Evolutionary conservation across 805 yeast species (phyloP).

Genomic region (Candida oleophila): DNA sequence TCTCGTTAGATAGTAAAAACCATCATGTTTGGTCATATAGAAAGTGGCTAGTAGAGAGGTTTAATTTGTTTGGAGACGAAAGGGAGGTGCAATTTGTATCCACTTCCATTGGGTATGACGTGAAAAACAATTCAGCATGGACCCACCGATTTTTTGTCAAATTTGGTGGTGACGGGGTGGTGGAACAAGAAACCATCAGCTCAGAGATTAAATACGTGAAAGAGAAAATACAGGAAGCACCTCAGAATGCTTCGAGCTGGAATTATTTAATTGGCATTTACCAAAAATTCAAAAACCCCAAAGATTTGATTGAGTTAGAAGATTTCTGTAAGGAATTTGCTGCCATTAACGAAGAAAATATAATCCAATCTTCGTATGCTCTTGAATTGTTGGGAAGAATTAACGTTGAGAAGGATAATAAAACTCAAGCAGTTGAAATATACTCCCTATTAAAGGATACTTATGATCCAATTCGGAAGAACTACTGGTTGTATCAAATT

Average conservation of each 20-base stretch:
- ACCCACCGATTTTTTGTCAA: constrained; percentile 70
- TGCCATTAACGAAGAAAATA: constrained; percentile 15
- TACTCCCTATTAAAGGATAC: constrained; percentile 51
- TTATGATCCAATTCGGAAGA: constrained; percentile 61
- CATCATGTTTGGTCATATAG: constrained; percentile 96
- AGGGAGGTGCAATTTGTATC: constrained; percentile 55
- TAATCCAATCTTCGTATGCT: constrained; percentile 56
- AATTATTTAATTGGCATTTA: constrained; percentile 69
- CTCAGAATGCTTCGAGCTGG: constrained; percentile 87
- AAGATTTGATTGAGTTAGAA: constrained; percentile 15
- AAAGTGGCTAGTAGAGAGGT: constrained; percentile 73
- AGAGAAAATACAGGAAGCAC: constrained; percentile 53
- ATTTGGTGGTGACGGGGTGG: constrained; percentile 20
- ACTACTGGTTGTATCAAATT: constrained; percentile 58
- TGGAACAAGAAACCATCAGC: constrained; percentile 18
- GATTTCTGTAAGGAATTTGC: constrained; percentile 47
- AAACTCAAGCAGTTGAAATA: constrained; percentile 37
- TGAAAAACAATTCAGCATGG: constrained; percentile 94
- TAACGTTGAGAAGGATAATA: constrained; percentile 28
- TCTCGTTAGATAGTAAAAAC: constrained; percentile 80
- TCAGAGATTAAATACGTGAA: constrained; percentile 56
- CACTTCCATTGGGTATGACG: constrained; percentile 54
- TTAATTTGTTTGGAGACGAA: constrained; percentile 41
- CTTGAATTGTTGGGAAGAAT: constrained; percentile 60
- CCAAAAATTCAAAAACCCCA: constrained; percentile 17